Base-by-base conservation (phyloP, 208 protist species). In the Leishmania tropica region DNA sequence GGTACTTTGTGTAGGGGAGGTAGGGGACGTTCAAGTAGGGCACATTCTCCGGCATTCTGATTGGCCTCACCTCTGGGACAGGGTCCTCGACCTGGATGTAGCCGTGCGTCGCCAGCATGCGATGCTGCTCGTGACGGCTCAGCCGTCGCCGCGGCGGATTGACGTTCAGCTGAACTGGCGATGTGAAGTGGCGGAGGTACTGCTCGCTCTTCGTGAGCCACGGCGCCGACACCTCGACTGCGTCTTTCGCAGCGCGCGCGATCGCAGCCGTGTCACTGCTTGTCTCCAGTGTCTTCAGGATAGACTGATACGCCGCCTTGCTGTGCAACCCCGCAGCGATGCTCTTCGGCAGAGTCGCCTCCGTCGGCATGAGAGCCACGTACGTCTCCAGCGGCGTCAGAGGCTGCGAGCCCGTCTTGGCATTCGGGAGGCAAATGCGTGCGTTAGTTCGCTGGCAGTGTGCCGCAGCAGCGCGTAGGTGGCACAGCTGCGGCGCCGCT, bases 281-380 rank as follows among this genome's bases (percentile, higher is more conserved):
- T 31, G 80, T 83, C 78, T 89, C 75, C 53, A 97, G 81, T 53
- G 65, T 82, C 54, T 84, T 87, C 28, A 88, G 82, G 37, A 93
- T 81, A 17, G 73, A 45, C 42, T 92, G 85, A 56, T 94, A 45
- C 21, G 81, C 85, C n/a, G 81, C 68, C n/a, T 87, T 76, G 68
- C 87, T 79, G 45, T 87, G 89, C 60, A 96, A 80, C 42, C 90
- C 86, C 11, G 60, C 7, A 42, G 76, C 83, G 3, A 96, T 85
- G 51, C 88, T 88, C 62, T 75, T 62, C 3, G 94, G 94, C 53
- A 96, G 81, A 42, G 90, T 73, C 45, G 91, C 88, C 81, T 94
- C 89, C 17, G 91, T 94, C 13, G 94, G 94, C 92, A 96, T 97
- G 13, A 97, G 81, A 10, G 94, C 94, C 67, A 96, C 89, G 81